Evolutionary conservation across 768 basidiomycete genomes (phyloP).

Genomic region (Trametes punicea): DNA sequence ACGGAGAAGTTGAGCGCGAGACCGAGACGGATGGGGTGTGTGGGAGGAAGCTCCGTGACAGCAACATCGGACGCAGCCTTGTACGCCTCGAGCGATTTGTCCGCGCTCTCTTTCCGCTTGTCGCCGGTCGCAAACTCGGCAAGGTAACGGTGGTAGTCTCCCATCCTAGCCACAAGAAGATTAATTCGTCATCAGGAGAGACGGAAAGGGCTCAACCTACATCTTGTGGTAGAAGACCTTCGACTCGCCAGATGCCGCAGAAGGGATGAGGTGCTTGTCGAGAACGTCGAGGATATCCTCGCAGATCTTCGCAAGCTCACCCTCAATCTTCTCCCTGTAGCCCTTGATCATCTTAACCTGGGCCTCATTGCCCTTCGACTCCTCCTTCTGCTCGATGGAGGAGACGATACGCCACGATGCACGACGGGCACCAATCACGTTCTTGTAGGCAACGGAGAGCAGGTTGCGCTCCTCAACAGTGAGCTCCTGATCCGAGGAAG

Average conservation of each 20-base stretch:
- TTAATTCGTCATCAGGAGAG: conserved; percentile 19
- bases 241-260: conserved; percentile 93
- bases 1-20: conserved; percentile 99
- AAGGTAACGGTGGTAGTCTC: conserved; percentile 98
- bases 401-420: conserved; percentile 98
- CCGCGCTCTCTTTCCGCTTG: conserved; percentile 94
- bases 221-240: conserved; percentile 99
- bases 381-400: conserved; percentile 99
- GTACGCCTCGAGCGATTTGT: conserved; percentile 96
- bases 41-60: conserved; percentile 90
- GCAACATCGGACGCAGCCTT: conserved; percentile 98
- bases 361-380: conserved; percentile 94
- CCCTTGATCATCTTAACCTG: conserved; percentile 97
- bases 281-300: conserved; percentile 97
- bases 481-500: conserved; percentile 95
- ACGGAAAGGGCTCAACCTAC: conserved; percentile 42
- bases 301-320: conserved; percentile 96
- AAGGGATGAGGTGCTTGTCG: conserved; percentile 96
- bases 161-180: conserved; percentile 69
- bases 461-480: conserved; percentile 99
- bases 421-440: conserved; percentile 97
- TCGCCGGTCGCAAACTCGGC: conserved; percentile 98
- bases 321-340: conserved; percentile 97
- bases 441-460: conserved; percentile 98
- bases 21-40: conserved; percentile 97